These are phyloP conservation scores for Lichtheimia ramosa DNA, from an alignment of 371 early-diverging fungal species.

Conservation along the genomic window DNA sequence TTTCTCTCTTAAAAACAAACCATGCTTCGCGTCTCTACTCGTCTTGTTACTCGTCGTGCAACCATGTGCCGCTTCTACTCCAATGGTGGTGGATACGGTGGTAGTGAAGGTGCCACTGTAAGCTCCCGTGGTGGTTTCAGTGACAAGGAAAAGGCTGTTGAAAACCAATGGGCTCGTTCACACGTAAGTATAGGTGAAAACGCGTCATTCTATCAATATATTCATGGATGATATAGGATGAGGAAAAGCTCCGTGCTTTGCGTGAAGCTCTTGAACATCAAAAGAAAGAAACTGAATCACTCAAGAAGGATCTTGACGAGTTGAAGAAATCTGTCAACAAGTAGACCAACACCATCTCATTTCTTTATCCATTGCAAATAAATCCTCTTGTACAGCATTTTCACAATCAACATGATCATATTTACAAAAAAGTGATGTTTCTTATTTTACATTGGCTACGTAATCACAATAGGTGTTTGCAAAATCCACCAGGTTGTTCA, in stretches of 20 bases:
- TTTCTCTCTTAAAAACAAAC: no score
- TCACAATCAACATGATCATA: background rate
- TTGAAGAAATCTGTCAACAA: conserved; percentile 9
- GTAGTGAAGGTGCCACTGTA: conserved; percentile 41
- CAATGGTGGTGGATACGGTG: background rate
- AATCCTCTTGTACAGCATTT: background rate
- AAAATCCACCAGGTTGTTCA: conserved; percentile 35
- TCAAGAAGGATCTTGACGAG: conserved; percentile 30
- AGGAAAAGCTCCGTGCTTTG: conserved; percentile 40
- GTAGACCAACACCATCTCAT: background rate
- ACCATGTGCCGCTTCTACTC: no score
- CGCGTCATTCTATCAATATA: background rate
- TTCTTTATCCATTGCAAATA: background rate
- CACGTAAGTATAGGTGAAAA: conserved; percentile 26
- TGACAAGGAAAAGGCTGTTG: conserved; percentile 48
- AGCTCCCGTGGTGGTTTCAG: conserved; percentile 34
- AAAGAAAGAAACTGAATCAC: conserved; percentile 25
- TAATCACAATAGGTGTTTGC: conserved; percentile 16
- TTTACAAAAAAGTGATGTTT: background rate
- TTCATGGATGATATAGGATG: conserved; percentile 25
- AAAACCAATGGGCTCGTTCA: conserved; percentile 48
- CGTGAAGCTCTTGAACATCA: conserved; percentile 33
- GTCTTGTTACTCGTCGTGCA: no score
- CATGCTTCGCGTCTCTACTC: no score
- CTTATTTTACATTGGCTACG: background rate